A percentile compares a stretch with the other conserved stretches of the same genome.
Conservation (phyloP, 2,329 filamentous ascomycete species). For the Monosporascus sp. region DNA sequence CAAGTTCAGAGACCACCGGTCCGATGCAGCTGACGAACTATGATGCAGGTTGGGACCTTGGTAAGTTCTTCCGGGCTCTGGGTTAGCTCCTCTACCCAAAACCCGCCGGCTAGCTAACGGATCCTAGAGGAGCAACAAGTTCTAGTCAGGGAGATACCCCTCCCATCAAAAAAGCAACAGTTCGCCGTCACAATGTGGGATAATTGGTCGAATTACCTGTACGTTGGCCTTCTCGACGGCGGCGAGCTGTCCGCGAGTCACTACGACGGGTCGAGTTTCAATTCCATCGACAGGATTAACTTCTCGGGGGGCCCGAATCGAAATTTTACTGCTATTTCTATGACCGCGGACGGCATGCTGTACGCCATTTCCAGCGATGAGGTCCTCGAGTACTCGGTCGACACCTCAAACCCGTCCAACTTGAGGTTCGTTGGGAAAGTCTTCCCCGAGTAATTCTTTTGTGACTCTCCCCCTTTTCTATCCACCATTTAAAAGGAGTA, state of each 20-base stretch:
- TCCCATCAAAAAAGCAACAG: constrained; percentile 11
- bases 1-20: constrained; percentile 4
- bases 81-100: too few relatives aligned
- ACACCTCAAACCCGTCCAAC: constrained; percentile 15
- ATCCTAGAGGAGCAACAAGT: constrained; percentile 2
- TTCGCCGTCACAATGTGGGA: constrained; percentile 17
- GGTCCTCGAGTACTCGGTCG: constrained; percentile 19
- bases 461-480: too few relatives aligned
- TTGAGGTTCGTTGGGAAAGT: constrained; percentile 19
- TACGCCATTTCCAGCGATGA: constrained; percentile 20
- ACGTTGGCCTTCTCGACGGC: constrained; percentile 14
- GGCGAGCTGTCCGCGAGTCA: constrained; percentile 7
- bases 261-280: constrained; percentile 12
- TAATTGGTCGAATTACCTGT: constrained; percentile 15
- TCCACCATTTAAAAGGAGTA: background rate
- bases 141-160: constrained; percentile 9
- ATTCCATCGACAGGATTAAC: constrained; percentile 11
- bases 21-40: constrained; percentile 13
- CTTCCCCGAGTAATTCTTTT: constrained; percentile 11
- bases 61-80: background rate
- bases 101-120: background rate
- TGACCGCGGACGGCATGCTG: constrained; percentile 20
- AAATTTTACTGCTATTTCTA: constrained; percentile 20
- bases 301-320: constrained; percentile 16
- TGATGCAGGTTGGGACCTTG: constrained; percentile 16